phyloP scores from a whole-genome alignment of 1,284 basidiomycete genomes.

The Microbotryum intermedium region DNA sequence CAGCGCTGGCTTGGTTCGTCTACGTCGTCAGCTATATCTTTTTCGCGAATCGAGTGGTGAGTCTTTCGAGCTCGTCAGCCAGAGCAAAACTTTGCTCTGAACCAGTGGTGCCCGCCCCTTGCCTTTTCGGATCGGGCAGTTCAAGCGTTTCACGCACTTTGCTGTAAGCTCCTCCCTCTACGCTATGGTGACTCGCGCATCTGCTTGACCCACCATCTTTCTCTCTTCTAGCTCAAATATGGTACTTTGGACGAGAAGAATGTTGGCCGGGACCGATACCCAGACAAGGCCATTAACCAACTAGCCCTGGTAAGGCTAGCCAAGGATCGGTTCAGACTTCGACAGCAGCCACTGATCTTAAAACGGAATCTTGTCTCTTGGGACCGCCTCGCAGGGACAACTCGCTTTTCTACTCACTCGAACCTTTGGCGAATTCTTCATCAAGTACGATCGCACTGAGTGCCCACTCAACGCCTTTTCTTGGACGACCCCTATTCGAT shows the following conservation, averaged over 20 bases:
- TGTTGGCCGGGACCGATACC: neutral
- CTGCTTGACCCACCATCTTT: neutral
- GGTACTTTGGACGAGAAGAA: neutral
- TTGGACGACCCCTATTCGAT: neutral
- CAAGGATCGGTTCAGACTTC: too few species aligned
- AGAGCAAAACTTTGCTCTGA: too few species aligned
- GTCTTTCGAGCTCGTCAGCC: neutral
- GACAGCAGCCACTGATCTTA: too few species aligned
- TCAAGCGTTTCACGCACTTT: neutral
- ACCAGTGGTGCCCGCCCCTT: too few species aligned
- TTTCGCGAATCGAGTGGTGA: neutral
- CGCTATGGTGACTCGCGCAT: too few species aligned
- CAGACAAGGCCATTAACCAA: conserved; percentile 1
- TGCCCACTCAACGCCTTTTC: neutral
- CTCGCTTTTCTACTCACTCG: neutral
- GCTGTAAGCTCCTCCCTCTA: too few species aligned
- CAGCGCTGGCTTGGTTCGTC: neutral
- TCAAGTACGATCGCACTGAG: neutral
- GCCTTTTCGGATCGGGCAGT: too few species aligned
- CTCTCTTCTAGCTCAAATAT: neutral
- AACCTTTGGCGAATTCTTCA: neutral
- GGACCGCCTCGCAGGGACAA: too few species aligned
- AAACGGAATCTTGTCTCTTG: too few species aligned
- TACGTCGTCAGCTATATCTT: neutral
- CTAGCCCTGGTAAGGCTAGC: neutral